Evolutionary conservation across 108 stramenopile genomes (phyloP).

Genomic region (Nitzschia sp.): DNA sequence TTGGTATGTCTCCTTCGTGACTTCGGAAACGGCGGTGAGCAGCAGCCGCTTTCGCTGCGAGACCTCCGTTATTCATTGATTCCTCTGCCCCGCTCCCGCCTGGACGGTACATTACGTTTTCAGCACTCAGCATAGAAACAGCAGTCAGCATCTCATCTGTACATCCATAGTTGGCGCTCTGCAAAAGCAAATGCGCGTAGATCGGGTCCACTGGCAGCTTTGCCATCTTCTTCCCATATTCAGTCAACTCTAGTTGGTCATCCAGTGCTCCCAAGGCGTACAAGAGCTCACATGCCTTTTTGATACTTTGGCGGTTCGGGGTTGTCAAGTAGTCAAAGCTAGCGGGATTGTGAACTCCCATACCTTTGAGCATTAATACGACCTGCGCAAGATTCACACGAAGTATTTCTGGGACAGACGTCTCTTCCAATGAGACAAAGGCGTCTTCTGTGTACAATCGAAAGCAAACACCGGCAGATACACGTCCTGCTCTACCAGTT

Average conservation of each 20-base stretch:
- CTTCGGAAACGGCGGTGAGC: slow-evolving; percentile 75
- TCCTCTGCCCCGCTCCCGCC: slow-evolving; percentile 74
- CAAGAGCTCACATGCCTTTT: slow-evolving; percentile 66
- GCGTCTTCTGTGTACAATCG: slow-evolving; percentile 79
- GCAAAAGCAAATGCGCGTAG: slow-evolving; percentile 70
- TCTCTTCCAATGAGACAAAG: slow-evolving; percentile 57
- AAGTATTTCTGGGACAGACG: slow-evolving; percentile 88
- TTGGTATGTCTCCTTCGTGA: slow-evolving; percentile 95
- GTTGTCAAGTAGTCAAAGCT: slow-evolving; percentile 89
- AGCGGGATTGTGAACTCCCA: slow-evolving; percentile 90
- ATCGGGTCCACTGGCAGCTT: slow-evolving; percentile 78
- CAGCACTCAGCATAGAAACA: slow-evolving; percentile 94
- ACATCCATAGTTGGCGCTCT: slow-evolving; percentile 79
- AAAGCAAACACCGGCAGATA: slow-evolving; percentile 72
- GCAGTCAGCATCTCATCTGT: slow-evolving; percentile 90
- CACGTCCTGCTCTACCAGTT: slow-evolving; percentile 81
- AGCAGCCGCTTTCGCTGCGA: slow-evolving; percentile 72
- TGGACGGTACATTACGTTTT: slow-evolving; percentile 94
- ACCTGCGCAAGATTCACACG: slow-evolving; percentile 87
- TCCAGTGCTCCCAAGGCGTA: slow-evolving; percentile 68
- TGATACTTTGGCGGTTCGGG: slow-evolving; percentile 52
- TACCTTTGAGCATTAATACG: slow-evolving; percentile 87
- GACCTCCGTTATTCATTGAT: slow-evolving; percentile 48
- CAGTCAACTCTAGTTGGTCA: slow-evolving; percentile 65
- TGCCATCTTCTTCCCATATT: slow-evolving; percentile 75